Evolutionary conservation across 352 stramenopile genomes (phyloP), one percentile per base, ranked within the genome.

Genomic region (Phytophthora aleatoria): DNA sequence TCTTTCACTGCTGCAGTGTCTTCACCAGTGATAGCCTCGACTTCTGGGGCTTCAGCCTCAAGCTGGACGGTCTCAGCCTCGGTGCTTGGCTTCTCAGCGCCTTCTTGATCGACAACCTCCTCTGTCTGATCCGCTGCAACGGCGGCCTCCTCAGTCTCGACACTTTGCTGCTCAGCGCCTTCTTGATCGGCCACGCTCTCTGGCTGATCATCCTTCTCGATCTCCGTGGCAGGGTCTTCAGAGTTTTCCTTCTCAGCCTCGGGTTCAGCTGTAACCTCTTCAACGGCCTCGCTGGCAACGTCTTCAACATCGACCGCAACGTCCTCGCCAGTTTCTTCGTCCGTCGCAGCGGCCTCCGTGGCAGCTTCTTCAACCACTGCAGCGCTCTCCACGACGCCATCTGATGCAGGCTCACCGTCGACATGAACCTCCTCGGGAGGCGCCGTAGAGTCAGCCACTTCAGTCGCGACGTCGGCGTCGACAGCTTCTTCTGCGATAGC

Each of bases 261-360:
- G 9, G 12, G 10, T 20, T 44, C n/a, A 44, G 38, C 5, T 35
- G 31, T 11, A 57, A 47, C 16, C 3, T 38, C 44, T 27, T 55
- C 55, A 1, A 11, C 44, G 35, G 3, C 13, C 12, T 61, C 55
- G 5, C 50, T 47, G 44, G 11, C 26, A 50, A 27, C 38, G 33
- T 26, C 20, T n/a, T 52, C 57, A n/a, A 16, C 20, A 13, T 58
- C 55, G 3, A 5, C 28, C 16, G 33, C 43, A 20, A 31, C 59
- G 6, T 54, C 44, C 4, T 50, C 47, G 5, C 56, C 58, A 64
- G 36, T 10, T 30, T 47, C 3, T 41, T 61, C 30, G 11, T 15
- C 45, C 9, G 20, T 8, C 8, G 9, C 26, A 11, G 55, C 58
- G 10, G 28, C 6, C 7, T 33, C 35, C 27, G 38, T 20, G n/a